These are phyloP conservation scores for Solanum pimpinellifolium DNA, from an alignment of 257 asterid genomes.

Conservation along the genomic window DNA sequence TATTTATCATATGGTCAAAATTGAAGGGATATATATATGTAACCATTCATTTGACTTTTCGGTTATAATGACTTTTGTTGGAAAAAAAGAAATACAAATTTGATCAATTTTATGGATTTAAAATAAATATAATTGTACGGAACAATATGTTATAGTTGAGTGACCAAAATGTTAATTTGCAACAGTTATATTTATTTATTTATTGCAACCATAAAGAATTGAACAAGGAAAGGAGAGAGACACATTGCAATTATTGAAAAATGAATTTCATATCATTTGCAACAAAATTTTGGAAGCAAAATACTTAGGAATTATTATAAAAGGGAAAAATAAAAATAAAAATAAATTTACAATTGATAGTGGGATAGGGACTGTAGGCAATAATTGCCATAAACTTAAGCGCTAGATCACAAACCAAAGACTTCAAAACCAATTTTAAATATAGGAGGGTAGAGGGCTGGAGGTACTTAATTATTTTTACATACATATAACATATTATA, in stretches of 20 bases:
- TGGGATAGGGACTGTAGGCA: neutral
- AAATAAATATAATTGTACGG: neutral
- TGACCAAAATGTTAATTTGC: neutral
- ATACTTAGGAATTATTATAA: neutral
- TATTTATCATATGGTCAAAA: too few species aligned
- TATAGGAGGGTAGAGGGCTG: neutral
- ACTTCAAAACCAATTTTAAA: neutral
- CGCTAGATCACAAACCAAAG: neutral
- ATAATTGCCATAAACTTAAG: neutral
- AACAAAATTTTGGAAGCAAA: neutral
- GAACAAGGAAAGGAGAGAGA: neutral
- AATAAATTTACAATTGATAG: neutral
- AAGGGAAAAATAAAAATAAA: neutral
- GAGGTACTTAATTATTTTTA: neutral
- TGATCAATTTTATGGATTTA: too few species aligned
- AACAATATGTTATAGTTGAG: neutral
- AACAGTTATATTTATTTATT: too few species aligned
- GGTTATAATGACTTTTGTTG: neutral
- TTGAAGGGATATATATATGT: too few species aligned
- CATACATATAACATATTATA: neutral
- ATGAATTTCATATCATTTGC: neutral
- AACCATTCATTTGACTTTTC: too few species aligned
- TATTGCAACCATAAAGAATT: neutral
- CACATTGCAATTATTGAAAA: neutral
- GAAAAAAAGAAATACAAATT: too few species aligned